phyloP scores from a whole-genome alignment of 129 eudicot species.

The Escallonia rubra region DNA sequence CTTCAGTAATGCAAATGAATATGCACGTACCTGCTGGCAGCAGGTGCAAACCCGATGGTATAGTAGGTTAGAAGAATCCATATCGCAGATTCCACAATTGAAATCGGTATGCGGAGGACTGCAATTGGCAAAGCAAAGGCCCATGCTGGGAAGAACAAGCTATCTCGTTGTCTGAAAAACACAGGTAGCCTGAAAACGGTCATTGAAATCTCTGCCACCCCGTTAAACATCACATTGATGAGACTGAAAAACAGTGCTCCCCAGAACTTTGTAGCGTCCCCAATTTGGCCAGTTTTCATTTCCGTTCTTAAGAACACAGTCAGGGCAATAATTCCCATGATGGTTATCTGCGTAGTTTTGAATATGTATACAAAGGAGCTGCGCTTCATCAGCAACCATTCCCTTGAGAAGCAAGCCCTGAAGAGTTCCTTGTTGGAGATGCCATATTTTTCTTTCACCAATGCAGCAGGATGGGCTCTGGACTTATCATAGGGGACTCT shows the following conservation, averaged over 20 bases:
- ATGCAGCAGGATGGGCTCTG: constrained; percentile 8
- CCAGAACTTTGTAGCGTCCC: neutral
- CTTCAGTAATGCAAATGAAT: neutral
- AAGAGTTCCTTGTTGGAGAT: constrained; percentile 11
- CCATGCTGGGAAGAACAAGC: constrained; percentile 9
- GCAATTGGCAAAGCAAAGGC: constrained; percentile 11
- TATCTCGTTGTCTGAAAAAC: constrained; percentile 6
- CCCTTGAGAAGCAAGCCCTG: constrained; percentile 9
- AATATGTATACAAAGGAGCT: constrained; percentile 13
- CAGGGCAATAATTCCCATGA: constrained; percentile 15
- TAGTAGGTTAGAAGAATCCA: constrained; percentile 8
- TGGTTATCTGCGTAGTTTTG: constrained; percentile 11
- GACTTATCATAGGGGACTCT: constrained; percentile 6
- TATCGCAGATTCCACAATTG: neutral
- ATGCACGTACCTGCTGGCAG: neutral
- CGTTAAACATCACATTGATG: constrained; percentile 3
- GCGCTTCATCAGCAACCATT: constrained; percentile 13
- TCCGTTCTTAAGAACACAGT: constrained; percentile 14
- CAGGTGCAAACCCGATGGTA: constrained; percentile 13
- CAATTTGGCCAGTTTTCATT: constrained; percentile 4
- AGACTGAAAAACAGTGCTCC: constrained; percentile 11
- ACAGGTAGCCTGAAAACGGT: constrained; percentile 4
- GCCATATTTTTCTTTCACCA: constrained; percentile 7
- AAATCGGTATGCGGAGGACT: neutral
- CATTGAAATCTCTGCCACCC: constrained; percentile 5